A percentile compares a stretch with the other conserved stretches of the same genome.
These are phyloP conservation scores for Chamaecyparis obtusa DNA, from an alignment of 75 land plant genomes.

Conservation along the genomic window DNA sequence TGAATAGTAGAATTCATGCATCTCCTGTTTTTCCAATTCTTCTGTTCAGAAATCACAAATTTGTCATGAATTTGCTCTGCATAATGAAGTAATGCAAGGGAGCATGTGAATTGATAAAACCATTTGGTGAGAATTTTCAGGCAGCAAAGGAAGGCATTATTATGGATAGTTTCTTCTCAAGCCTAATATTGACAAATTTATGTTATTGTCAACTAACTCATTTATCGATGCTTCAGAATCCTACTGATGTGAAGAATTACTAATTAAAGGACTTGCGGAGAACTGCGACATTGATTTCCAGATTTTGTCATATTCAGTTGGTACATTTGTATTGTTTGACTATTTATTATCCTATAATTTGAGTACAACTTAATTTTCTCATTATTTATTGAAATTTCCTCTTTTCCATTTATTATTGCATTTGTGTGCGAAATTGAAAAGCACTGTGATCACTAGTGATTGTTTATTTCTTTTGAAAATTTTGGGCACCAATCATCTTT, in stretches of 20 bases:
- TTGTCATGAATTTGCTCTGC: background rate
- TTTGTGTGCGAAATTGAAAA: background rate
- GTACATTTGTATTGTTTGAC: background rate
- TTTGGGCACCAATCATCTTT: background rate
- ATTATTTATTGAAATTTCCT: background rate
- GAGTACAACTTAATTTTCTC: background rate
- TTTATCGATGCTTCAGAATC: background rate
- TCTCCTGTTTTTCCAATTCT: background rate
- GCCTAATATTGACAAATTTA: background rate
- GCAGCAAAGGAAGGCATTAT: background rate
- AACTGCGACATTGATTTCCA: background rate
- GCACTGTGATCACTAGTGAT: background rate
- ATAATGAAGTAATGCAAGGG: background rate
- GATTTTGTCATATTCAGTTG: background rate
- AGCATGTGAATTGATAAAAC: background rate
- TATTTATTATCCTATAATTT: background rate
- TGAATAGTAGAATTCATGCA: background rate
- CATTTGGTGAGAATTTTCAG: background rate
- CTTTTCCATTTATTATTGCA: background rate
- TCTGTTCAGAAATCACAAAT: background rate
- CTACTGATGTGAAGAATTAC: background rate
- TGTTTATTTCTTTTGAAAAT: background rate
- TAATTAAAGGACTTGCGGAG: background rate
- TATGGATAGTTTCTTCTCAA: background rate
- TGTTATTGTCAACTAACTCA: background rate